These are phyloP conservation scores for Oidium heveae DNA, from an alignment of 2,329 filamentous ascomycete genomes.

Conservation along the genomic window DNA sequence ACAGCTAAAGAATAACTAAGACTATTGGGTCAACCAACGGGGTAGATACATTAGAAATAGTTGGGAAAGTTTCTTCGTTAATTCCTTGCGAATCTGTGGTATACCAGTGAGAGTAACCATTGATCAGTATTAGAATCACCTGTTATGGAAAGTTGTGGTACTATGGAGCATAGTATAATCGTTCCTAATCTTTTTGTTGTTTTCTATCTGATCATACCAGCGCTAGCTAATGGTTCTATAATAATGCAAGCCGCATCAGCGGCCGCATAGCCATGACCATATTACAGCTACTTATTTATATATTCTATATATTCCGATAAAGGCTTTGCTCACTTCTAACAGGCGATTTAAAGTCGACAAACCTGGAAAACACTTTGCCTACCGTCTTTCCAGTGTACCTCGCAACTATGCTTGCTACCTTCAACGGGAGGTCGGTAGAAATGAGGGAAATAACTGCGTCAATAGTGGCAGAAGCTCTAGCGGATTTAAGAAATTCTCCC, in stretches of 20 bases:
- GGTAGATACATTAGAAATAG: neutral
- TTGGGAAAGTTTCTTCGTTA: neutral
- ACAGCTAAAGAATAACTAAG: neutral
- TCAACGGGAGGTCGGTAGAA: neutral
- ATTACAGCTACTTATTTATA: no score
- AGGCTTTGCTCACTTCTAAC: neutral
- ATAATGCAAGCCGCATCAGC: neutral
- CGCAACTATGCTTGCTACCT: neutral
- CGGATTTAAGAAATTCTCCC: neutral
- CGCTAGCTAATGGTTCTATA: neutral
- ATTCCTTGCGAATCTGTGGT: neutral
- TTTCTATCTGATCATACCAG: neutral
- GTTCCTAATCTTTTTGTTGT: constrained; percentile 3
- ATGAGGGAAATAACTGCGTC: neutral
- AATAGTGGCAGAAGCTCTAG: neutral
- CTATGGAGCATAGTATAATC: neutral
- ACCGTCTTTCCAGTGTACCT: neutral
- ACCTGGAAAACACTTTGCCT: neutral
- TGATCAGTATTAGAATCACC: neutral
- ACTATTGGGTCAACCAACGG: neutral
- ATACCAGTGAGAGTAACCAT: neutral
- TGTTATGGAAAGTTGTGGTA: neutral
- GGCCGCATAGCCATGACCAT: neutral
- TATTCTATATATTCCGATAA: no score
- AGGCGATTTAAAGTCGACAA: neutral